Evolutionary conservation across 306 rosid genomes (phyloP), one percentile per base, ranked within the genome.

Genomic region (Prunus padus): DNA sequence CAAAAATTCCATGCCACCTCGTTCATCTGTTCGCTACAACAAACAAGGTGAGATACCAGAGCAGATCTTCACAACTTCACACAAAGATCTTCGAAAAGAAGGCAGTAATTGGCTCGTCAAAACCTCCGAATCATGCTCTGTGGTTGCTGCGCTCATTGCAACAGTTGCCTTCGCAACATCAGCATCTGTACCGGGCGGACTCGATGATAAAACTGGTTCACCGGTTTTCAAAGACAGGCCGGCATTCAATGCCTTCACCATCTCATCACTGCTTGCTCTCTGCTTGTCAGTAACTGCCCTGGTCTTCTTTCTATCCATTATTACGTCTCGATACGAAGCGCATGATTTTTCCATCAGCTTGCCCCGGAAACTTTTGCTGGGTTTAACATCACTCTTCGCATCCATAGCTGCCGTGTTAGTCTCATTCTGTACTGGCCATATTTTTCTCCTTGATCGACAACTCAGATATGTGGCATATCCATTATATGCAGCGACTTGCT

Each of bases 131-230:
- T 87, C 96, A 1, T 90, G 96, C 84, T 88, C 91, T 0, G 30
- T 88, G 3, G 91, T 88, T 54, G 93, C 93, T 4, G 88, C 88
- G 4, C 80, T 90, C 54, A 77, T 90, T 4, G 92, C 93, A 63
- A 80, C 92, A 0, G 88, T 88, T 1, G 88, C 90, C 16, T 90
- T 76, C 22, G 81, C 87, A 33, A 73, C 84, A 25, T 62, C 87
- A 0, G 69, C 84, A 40, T 15, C 87, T 1, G 73, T 75, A 26
- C 96, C 95, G 0, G 88, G 91, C 0, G 95, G 88, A 0, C 59
- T 57, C 6, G 14, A 77, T 14, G 54, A 75, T 0, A n/a, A 37
- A 0, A 73, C 80, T 2, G 91, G 96, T 0, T 73, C 56, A 4
- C 92, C 97, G 0, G 12, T 22, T 2, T 78, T 88, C 0, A 69